phyloP scores from a whole-genome alignment of 345 rosid genomes.

The Brassica napus region DNA sequence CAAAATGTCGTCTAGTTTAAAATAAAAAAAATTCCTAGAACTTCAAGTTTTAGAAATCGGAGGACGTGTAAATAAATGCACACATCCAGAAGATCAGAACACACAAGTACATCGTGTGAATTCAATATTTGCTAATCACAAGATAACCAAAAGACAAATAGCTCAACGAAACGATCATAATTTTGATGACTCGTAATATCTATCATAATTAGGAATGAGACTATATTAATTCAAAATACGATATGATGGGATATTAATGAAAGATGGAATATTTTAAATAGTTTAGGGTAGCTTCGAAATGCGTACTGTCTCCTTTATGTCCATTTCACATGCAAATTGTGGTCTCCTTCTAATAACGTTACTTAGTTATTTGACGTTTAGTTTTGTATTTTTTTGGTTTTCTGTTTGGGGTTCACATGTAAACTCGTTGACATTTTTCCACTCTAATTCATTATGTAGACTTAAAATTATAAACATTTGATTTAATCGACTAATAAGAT shows the following conservation, averaged over 20 bases:
- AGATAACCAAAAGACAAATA: background rate
- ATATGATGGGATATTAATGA: background rate
- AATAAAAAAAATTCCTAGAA: too few species aligned
- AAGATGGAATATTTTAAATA: background rate
- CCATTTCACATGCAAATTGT: constrained; percentile 38
- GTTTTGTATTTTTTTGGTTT: background rate
- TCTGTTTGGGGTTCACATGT: background rate
- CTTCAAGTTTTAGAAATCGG: too few species aligned
- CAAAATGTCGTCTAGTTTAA: too few species aligned
- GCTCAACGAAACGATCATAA: background rate
- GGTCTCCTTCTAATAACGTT: constrained; percentile 28
- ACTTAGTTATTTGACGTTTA: constrained; percentile 36
- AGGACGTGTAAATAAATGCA: too few species aligned
- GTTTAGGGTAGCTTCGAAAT: constrained; percentile 11
- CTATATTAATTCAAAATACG: background rate
- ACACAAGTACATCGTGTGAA: background rate
- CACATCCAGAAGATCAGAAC: too few species aligned
- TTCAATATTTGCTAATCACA: background rate
- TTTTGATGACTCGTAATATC: background rate
- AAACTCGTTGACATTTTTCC: constrained; percentile 31
- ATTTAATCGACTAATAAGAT: background rate
- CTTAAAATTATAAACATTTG: background rate
- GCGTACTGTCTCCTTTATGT: constrained; percentile 29
- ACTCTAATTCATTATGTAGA: constrained; percentile 3
- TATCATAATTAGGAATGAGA: background rate